A percentile compares a stretch with the other conserved stretches of the same genome.
Conservation (phyloP, 2,329 filamentous ascomycete genomes). For the Sarocladiaceae sp. region DNA sequence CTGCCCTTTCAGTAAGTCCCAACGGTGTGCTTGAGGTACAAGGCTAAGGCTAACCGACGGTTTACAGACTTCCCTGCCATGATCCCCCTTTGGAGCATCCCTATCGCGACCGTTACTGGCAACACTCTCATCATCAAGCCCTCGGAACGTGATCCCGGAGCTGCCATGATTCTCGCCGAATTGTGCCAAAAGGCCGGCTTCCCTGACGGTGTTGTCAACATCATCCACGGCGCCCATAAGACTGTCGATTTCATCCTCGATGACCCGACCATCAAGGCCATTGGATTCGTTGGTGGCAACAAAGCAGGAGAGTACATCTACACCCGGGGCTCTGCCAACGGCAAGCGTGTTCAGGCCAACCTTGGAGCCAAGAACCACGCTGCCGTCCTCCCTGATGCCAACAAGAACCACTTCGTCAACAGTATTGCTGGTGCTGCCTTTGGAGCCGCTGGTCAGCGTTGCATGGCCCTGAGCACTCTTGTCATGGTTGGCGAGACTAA, state of each 20-base stretch:
- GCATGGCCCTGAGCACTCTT: slow-evolving; percentile 79
- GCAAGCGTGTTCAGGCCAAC: slow-evolving; percentile 85
- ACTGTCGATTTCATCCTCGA: slow-evolving; percentile 85
- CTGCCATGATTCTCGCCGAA: slow-evolving; percentile 79
- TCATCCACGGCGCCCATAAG: slow-evolving; percentile 73
- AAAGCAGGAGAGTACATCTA: slow-evolving; percentile 88
- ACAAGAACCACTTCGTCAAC: slow-evolving; percentile 86
- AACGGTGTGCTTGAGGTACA: no score
- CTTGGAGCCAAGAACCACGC: slow-evolving; percentile 86
- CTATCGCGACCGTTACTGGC: slow-evolving; percentile 74
- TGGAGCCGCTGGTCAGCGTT: slow-evolving; percentile 76
- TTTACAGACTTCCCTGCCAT: slow-evolving; percentile 75
- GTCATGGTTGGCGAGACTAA: slow-evolving; percentile 82
- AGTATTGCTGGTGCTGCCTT: slow-evolving; percentile 79
- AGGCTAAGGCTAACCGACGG: not conserved
- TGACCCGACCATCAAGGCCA: slow-evolving; percentile 76
- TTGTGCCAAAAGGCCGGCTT: slow-evolving; percentile 75
- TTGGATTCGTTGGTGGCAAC: slow-evolving; percentile 82
- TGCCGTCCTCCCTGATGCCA: slow-evolving; percentile 75
- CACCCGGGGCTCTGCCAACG: slow-evolving; percentile 69
- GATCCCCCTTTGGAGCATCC: slow-evolving; percentile 89
- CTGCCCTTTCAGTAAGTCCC: slow-evolving; percentile 75
- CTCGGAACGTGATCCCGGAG: slow-evolving; percentile 77
- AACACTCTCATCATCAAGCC: slow-evolving; percentile 84
- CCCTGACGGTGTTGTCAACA: slow-evolving; percentile 74